Evolutionary conservation across 2,329 filamentous ascomycete species (phyloP).

Genomic region (Pseudocercospora eumusae): DNA sequence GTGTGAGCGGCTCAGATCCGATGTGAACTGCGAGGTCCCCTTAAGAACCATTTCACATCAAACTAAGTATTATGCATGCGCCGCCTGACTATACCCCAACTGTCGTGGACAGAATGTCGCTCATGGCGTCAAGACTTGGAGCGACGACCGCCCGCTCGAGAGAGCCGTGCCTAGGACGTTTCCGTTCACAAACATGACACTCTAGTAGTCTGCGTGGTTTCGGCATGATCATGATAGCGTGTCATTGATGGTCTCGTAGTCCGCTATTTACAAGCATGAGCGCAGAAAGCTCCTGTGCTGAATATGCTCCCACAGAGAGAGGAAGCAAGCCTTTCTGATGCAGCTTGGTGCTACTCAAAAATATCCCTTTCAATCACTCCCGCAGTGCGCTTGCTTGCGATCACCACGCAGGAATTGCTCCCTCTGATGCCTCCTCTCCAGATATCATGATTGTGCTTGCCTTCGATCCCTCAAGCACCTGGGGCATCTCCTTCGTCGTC

Average conservation of each 20-base stretch:
- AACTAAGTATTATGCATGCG: no score
- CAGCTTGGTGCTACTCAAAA: constrained; percentile 17
- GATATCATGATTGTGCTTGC: neutral
- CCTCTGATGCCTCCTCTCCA: neutral
- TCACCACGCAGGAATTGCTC: neutral
- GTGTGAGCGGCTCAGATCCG: no score
- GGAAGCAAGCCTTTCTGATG: constrained; percentile 11
- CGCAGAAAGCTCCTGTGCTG: constrained; percentile 12
- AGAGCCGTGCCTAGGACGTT: no score
- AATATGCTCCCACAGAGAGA: constrained; percentile 4
- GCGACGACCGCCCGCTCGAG: no score
- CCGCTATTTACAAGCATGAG: constrained; percentile 23
- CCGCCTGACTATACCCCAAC: no score
- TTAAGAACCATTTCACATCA: no score
- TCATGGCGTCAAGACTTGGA: no score
- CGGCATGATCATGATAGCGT: neutral
- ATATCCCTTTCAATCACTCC: constrained; percentile 15
- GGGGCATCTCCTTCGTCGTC: constrained; percentile 60
- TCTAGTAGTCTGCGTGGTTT: neutral
- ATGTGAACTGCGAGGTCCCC: no score
- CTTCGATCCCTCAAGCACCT: constrained; percentile 8
- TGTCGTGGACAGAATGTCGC: no score
- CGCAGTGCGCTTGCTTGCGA: constrained; percentile 12
- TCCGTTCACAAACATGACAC: neutral
- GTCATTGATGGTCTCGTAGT: constrained; percentile 14